These are phyloP conservation scores for Sungouiozyma ichnusensis DNA, from an alignment of 805 yeast genomes.

Conservation along the genomic window DNA sequence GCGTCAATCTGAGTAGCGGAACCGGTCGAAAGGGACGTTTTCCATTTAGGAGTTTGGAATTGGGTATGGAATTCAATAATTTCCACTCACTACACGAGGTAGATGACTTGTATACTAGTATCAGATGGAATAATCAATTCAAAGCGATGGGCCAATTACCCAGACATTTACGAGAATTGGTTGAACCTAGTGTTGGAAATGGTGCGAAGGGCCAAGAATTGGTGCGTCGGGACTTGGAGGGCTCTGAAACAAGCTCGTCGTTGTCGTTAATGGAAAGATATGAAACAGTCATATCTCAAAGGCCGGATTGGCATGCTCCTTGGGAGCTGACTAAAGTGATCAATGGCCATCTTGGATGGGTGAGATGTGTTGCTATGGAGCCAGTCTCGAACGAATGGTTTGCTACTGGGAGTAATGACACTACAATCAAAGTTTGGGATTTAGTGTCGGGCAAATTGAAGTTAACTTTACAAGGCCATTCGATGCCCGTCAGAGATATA, in stretches of 20 bases:
- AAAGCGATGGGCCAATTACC: conserved; percentile 21
- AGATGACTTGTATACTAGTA: conserved; percentile 20
- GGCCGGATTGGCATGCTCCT: conserved; percentile 41
- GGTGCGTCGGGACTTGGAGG: not conserved
- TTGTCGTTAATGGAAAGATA: conserved; percentile 19
- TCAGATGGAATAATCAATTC: conserved; percentile 26
- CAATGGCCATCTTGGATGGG: conserved; percentile 91
- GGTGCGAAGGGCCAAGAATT: not conserved
- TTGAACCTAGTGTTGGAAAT: conserved; percentile 12
- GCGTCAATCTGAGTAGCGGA: not conserved
- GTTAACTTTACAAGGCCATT: conserved; percentile 80
- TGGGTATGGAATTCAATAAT: not conserved
- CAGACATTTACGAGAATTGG: conserved; percentile 17
- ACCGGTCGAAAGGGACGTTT: not conserved
- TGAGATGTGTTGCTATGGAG: conserved; percentile 69
- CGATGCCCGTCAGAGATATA: conserved; percentile 76
- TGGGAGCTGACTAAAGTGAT: conserved; percentile 70
- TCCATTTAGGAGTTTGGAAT: too few relatives aligned
- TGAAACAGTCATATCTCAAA: conserved; percentile 11
- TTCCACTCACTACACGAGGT: conserved; percentile 7
- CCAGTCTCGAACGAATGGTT: conserved; percentile 79
- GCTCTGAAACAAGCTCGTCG: not conserved
- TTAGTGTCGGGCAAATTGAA: conserved; percentile 58
- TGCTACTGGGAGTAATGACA: conserved; percentile 83
- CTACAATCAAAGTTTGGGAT: conserved; percentile 89